Base-by-base conservation (phyloP, 805 yeast genomes). In the Debaryomyces tyrocola region DNA sequence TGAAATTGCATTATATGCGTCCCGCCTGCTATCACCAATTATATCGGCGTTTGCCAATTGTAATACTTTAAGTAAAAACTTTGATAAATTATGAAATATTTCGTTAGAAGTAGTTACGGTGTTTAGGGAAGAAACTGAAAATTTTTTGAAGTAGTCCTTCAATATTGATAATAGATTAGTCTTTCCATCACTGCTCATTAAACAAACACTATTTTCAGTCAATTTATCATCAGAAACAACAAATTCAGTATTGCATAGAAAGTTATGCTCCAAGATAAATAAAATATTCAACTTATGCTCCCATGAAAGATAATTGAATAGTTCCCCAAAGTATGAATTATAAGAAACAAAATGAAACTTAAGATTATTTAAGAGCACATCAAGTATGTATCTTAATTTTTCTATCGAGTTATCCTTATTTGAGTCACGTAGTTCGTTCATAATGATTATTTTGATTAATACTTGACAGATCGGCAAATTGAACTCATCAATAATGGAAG, bases 71-170 rank as follows among this genome's bases (percentile, higher is more conserved):
- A 34, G 35, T 4, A 69, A 48, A 38, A 61, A 64, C 9, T 33
- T 41, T 4, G 58, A 48, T 11, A 69, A 41, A 5, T 54, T 51
- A 4, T 54, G 52, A 45, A 67, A 68, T 11, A 64, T 55, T 20
- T 41, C 47, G 2, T 47, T 38, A 18, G 60, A 51, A 4, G 62
- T 50, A 6, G 52, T 59, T 9, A 64, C 57, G 6, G 41, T 51
- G 4, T 59, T 60, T 5, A 56, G 42, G 0, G 66, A 59, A 4
- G 69, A 56, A 8, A 73, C 68, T 4, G 79, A 70, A 50, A 80
- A 77, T 50, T 74, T 77, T 28, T 73, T 71, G 42, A 79, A 73
- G 41, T 69, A 74, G 51, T 74, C 79, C 42, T 66, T 69, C 40
- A 79, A 59, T 11, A 64, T 59, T 0, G 73, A 70, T 1, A 78